Conservation (phyloP, 2,329 filamentous ascomycete species). For the Peltaster fructicola region DNA sequence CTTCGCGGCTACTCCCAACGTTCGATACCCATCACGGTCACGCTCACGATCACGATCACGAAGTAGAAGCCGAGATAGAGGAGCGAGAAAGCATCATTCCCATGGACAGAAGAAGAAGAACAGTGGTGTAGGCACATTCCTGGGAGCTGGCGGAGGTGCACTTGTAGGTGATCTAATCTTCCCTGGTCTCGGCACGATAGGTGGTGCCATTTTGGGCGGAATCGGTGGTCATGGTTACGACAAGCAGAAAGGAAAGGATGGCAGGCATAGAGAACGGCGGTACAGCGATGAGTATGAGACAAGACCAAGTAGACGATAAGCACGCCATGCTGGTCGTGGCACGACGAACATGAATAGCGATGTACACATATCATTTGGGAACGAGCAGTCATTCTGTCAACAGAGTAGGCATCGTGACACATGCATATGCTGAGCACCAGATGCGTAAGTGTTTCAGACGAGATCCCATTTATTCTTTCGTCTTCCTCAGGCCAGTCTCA, state of each 20-base stretch:
- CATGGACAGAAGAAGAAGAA: constrained; percentile 9
- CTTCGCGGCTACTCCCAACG: too few relatives aligned
- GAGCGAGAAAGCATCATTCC: constrained; percentile 1
- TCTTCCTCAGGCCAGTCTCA: too few relatives aligned
- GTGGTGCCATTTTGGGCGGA: constrained; percentile 24
- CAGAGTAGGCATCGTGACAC: too few relatives aligned
- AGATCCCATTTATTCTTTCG: too few relatives aligned
- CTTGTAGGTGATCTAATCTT: constrained; percentile 28
- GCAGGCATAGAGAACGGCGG: constrained; percentile 3
- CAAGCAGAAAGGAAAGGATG: constrained; percentile 11
- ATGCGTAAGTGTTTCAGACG: too few relatives aligned
- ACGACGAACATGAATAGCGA: too few relatives aligned
- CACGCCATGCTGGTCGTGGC: too few relatives aligned
- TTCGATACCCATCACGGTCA: constrained; percentile 3
- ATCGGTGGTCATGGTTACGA: constrained; percentile 25
- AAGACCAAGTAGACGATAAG: background rate
- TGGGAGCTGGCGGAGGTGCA: constrained; percentile 27
- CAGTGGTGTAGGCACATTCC: constrained; percentile 21
- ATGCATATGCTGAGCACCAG: too few relatives aligned
- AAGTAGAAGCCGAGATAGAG: constrained; percentile 6
- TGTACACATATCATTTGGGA: too few relatives aligned
- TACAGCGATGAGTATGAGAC: constrained; percentile 4
- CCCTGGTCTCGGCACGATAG: constrained; percentile 24
- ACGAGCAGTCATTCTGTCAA: too few relatives aligned
- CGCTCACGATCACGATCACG: constrained; percentile 7